Evolutionary conservation across 1,139 yeast genomes (phyloP).

Genomic region (Debaryomycetaceae sp.): DNA sequence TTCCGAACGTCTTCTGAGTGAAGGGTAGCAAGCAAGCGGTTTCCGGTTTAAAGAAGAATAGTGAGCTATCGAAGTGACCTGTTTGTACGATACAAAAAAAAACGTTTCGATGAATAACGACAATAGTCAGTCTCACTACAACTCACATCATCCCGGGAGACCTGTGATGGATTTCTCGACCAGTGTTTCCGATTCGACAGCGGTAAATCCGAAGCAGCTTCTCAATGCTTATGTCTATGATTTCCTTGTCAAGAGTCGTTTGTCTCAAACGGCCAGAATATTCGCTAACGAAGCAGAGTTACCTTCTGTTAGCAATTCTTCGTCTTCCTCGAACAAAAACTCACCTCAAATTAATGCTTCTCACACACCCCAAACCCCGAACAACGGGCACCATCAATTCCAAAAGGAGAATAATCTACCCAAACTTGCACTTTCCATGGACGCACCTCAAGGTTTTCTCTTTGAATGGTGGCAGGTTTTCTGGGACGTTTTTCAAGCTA

Average conservation of each 20-base stretch:
- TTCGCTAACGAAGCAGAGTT: conserved; percentile 73
- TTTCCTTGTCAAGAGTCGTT: conserved; percentile 70
- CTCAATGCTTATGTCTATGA: conserved; percentile 86
- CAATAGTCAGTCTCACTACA: background rate
- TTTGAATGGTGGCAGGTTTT: conserved; percentile 97
- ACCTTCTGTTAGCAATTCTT: conserved; percentile 21
- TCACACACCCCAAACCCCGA: conserved; percentile 13
- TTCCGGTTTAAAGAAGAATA: background rate
- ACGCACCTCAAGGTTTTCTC: conserved; percentile 83
- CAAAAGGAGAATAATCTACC: conserved; percentile 45
- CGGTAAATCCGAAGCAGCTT: conserved; percentile 59
- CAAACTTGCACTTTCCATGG: conserved; percentile 52
- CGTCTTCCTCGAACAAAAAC: conserved; percentile 13
- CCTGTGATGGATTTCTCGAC: conserved; percentile 10
- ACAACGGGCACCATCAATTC: conserved; percentile 16
- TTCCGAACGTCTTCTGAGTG: background rate
- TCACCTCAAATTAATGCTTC: conserved; percentile 15
- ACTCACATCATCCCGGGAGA: conserved; percentile 2
- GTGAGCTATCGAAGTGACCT: conserved; percentile 39
- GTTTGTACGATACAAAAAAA: conserved; percentile 26
- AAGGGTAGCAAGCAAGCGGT: background rate
- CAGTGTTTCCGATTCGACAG: conserved; percentile 45
- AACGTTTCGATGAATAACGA: conserved; percentile 18
- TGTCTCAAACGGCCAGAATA: conserved; percentile 66
- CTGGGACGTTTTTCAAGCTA: conserved; percentile 90